phyloP scores from a whole-genome alignment of 169 alveolate genomes.

The Theileria parva region DNA sequence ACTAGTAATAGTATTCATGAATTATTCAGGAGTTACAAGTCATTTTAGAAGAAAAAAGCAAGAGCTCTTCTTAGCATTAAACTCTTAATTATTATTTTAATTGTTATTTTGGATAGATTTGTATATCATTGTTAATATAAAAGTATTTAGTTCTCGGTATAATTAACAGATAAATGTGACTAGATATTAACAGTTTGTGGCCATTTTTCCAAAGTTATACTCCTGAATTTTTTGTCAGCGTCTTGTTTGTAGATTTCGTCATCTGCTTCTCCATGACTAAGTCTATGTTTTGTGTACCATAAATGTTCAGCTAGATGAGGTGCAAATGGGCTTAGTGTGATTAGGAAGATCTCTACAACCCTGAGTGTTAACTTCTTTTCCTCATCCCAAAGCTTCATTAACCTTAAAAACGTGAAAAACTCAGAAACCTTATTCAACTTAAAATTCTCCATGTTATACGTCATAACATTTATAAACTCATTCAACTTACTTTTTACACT shows the following conservation, averaged over 20 bases:
- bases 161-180: not conserved
- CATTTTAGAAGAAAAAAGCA: not conserved
- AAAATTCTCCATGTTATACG: constrained; percentile 66
- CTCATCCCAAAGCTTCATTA: not conserved
- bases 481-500: not conserved
- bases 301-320: constrained; percentile 83
- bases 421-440: constrained; percentile 67
- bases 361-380: constrained; percentile 37
- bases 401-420: constrained; percentile 33
- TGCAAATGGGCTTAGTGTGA: constrained; percentile 76
- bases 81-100: not conserved
- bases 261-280: not conserved
- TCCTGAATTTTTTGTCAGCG: not conserved
- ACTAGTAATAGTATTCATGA: not conserved
- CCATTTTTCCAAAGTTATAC: constrained; percentile 26
- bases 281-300: constrained; percentile 56
- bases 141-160: not conserved
- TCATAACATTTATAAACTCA: constrained; percentile 50
- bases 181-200: constrained; percentile 1
- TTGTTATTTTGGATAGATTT: not conserved
- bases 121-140: not conserved
- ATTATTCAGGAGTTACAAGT: not conserved
- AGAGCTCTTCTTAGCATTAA: not conserved
- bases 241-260: not conserved
- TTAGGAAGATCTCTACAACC: constrained; percentile 49